Conservation (phyloP, 306 rosid genomes). For the Medicago truncatula region MtrunA17r5.0-ANR NC_053042.1:14160001-14160500, state of each 20-base stretch:
- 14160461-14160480: constrained; percentile 10
- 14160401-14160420: constrained; percentile 83
- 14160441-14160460: constrained; percentile 32
- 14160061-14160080: constrained; percentile 75
- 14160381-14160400: constrained; percentile 84
- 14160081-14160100: constrained; percentile 95
- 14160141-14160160: constrained; percentile 93
- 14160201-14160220: constrained; percentile 24
- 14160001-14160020: neutral
- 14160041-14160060: constrained; percentile 82
- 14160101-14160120: constrained; percentile 60
- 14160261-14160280: neutral
- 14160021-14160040: constrained; percentile 59
- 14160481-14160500: too few species aligned
- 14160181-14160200: constrained; percentile 45
- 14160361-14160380: constrained; percentile 63
- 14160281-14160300: constrained; percentile 83
- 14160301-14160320: constrained; percentile 96
- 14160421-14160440: constrained; percentile 65
- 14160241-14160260: constrained; percentile 10
- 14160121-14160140: constrained; percentile 87
- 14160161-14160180: constrained; percentile 92
- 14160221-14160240: neutral
- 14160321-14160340: constrained; percentile 82
- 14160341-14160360: constrained; percentile 77